A percentile compares a stretch with the other conserved stretches of the same genome.
Conservation (phyloP, 78 protist species). For the Dictyostelium capitatum region DNA sequence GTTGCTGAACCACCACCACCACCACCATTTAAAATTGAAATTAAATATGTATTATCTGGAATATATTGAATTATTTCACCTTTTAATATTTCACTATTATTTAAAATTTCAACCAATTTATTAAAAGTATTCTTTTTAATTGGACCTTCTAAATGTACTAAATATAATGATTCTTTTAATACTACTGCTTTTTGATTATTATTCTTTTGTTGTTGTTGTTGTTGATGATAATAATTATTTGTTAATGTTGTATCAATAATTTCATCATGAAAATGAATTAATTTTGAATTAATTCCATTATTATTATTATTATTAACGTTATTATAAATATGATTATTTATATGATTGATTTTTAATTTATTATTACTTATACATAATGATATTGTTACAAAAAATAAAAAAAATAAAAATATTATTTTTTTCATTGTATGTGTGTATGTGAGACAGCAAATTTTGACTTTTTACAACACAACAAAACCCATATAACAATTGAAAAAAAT, state of each 20-base stretch:
- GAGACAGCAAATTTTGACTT: too few relatives aligned
- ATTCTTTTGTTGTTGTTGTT: neutral
- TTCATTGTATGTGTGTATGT: neutral
- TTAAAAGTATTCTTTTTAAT: neutral
- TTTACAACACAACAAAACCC: too few relatives aligned
- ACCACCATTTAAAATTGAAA: neutral
- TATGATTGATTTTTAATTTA: neutral
- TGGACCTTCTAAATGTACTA: slow-evolving; percentile 10
- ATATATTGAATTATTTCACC: slow-evolving; percentile 38
- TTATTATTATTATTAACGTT: neutral
- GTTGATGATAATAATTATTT: neutral
- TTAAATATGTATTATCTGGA: slow-evolving; percentile 18
- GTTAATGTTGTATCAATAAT: neutral
- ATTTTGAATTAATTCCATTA: neutral
- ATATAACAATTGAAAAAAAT: too few relatives aligned
- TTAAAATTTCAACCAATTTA: neutral
- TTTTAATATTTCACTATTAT: neutral
- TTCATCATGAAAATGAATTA: slow-evolving; percentile 14
- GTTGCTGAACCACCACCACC: neutral
- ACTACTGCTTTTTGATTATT: neutral
- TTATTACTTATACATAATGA: neutral
- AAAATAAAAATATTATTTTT: neutral
- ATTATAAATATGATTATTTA: neutral
- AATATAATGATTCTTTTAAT: neutral
- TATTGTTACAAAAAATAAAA: neutral